phyloP scores from a whole-genome alignment of 768 basidiomycete species.

The Gyrodon lividus region DNA sequence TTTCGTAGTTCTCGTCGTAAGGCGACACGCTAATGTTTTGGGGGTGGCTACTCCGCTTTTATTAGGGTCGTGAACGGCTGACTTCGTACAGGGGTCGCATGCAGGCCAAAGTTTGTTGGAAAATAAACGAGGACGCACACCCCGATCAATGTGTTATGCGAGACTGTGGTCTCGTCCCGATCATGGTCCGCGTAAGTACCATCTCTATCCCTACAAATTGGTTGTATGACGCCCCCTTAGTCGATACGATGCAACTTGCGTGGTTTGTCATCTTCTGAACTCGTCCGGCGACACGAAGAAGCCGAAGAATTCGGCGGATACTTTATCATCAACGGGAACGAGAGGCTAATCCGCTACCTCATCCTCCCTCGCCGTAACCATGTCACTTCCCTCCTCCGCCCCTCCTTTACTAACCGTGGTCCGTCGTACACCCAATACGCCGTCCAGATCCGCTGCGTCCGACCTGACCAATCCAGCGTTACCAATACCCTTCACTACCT shows the following conservation, averaged over 20 bases:
- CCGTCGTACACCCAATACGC: constrained; percentile 93
- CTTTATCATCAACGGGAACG: constrained; percentile 98
- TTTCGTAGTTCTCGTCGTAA: background rate
- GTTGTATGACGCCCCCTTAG: constrained; percentile 37
- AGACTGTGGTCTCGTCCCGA: constrained; percentile 90
- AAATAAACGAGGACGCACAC: constrained; percentile 63
- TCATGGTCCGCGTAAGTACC: constrained; percentile 90
- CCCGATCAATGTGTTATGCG: constrained; percentile 63
- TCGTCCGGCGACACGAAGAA: constrained; percentile 91
- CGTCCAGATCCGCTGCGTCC: constrained; percentile 92
- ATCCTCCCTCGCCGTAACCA: constrained; percentile 95
- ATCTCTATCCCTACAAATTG: background rate
- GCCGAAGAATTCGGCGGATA: constrained; percentile 99
- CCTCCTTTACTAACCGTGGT: constrained; percentile 89
- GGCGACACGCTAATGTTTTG: no score
- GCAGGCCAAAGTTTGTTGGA: constrained; percentile 85
- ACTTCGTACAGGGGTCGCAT: constrained; percentile 91
- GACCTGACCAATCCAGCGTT: constrained; percentile 87
- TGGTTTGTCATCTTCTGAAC: constrained; percentile 77
- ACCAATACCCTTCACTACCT: constrained; percentile 99
- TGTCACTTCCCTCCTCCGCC: constrained; percentile 88
- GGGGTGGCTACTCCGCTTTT: background rate
- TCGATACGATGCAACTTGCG: constrained; percentile 93
- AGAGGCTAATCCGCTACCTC: constrained; percentile 96
- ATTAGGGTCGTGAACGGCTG: constrained; percentile 87